Percentiles rank a stretch among this genome's conserved stretches.
These are phyloP conservation scores for Sisymbrium altissimum DNA, from an alignment of 345 rosid genomes.

Conservation along the genomic window DNA sequence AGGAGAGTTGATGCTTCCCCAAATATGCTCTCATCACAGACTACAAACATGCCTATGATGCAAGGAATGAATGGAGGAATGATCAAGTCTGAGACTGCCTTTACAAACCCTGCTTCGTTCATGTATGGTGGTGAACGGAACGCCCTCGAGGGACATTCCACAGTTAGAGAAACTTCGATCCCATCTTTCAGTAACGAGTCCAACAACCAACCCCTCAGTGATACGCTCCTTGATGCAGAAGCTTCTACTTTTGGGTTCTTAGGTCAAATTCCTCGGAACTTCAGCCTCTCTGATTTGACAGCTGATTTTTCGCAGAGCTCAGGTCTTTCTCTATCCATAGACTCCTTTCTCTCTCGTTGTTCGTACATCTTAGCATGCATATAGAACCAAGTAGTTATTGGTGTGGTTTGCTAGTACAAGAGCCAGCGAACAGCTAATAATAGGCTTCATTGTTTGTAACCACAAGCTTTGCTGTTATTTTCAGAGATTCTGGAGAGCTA, in stretches of 20 bases:
- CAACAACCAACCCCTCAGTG: constrained; percentile 65
- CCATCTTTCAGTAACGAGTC: constrained; percentile 76
- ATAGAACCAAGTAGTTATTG: neutral
- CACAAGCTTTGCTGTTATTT: constrained; percentile 2
- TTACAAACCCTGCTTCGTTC: constrained; percentile 56
- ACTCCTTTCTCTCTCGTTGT: neutral
- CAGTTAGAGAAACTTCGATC: constrained; percentile 65
- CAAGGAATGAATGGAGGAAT: constrained; percentile 83
- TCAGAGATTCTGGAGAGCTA: constrained; percentile 88
- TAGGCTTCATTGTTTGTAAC: constrained; percentile 10
- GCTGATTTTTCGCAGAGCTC: constrained; percentile 89
- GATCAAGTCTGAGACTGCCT: constrained; percentile 76
- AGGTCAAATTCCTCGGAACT: constrained; percentile 74
- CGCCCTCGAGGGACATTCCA: constrained; percentile 61
- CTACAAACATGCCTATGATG: constrained; percentile 64
- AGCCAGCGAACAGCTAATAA: neutral
- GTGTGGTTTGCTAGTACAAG: neutral
- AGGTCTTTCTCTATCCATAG: constrained; percentile 46
- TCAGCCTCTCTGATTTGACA: constrained; percentile 92
- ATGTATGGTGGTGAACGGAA: constrained; percentile 68
- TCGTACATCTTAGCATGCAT: neutral
- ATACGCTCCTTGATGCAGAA: constrained; percentile 70
- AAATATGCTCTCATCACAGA: constrained; percentile 63
- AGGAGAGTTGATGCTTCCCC: constrained; percentile 59
- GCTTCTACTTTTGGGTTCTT: constrained; percentile 69